Evolutionary conservation across 257 asterid species (phyloP).

Genomic region (Solanum pennellii): DNA sequence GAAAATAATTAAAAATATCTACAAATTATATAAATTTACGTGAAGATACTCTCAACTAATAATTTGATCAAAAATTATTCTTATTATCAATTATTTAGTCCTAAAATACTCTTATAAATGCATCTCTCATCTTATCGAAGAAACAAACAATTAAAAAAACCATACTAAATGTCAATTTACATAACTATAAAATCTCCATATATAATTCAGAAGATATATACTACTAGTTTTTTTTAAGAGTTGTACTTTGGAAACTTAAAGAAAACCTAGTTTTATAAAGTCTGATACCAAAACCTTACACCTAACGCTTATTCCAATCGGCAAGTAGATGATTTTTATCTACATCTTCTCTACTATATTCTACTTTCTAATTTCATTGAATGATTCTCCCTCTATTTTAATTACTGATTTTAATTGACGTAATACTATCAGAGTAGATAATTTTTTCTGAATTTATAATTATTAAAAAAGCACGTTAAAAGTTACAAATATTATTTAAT

Average conservation of each 20-base stretch:
- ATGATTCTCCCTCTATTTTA: too few relatives aligned
- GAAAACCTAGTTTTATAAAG: too few relatives aligned
- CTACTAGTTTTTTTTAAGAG: too few relatives aligned
- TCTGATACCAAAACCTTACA: neutral
- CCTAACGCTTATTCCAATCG: neutral
- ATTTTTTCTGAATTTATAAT: too few relatives aligned
- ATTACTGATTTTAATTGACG: neutral
- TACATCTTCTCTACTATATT: neutral
- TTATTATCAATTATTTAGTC: neutral
- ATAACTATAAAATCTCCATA: neutral
- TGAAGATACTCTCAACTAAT: neutral
- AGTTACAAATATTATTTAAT: too few relatives aligned
- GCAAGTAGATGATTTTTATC: neutral
- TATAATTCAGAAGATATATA: neutral
- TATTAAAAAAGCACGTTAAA: too few relatives aligned
- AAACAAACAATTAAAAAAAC: neutral
- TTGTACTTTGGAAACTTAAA: too few relatives aligned
- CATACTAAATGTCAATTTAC: neutral
- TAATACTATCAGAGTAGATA: too few relatives aligned
- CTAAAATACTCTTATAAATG: neutral
- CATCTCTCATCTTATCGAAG: neutral
- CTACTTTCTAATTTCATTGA: neutral
- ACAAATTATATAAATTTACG: too few relatives aligned
- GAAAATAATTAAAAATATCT: neutral
- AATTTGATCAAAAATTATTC: neutral